phyloP scores from a whole-genome alignment of 495 filamentous ascomycete species.

The Aspergillus bridgeri region DNA sequence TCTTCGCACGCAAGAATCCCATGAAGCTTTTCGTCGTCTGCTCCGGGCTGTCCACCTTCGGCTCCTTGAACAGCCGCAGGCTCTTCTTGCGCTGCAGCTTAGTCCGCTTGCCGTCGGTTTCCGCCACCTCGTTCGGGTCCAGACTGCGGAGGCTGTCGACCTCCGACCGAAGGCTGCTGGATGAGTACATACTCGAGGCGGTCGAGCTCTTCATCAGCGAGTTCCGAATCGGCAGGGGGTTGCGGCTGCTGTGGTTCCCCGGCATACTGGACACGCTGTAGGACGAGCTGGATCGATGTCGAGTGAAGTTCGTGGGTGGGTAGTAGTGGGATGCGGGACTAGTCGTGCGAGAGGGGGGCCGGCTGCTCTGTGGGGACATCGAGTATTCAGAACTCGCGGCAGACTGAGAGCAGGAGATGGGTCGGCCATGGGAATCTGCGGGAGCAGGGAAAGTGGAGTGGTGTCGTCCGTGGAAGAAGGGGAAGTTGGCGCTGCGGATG shows the following conservation, averaged over 20 bases:
- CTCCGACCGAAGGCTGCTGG: conserved; percentile 56
- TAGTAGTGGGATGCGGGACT: conserved; percentile 18
- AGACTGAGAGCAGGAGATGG: conserved; percentile 22
- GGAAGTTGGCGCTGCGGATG: conserved; percentile 27
- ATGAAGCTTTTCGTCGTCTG: conserved; percentile 30
- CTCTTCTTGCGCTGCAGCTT: conserved; percentile 21
- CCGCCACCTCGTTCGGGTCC: conserved; percentile 2
- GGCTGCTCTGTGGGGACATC: conserved; percentile 17
- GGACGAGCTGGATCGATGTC: conserved; percentile 20
- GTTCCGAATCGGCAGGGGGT: conserved; percentile 25
- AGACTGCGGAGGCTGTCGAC: conserved; percentile 52
- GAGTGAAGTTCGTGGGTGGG: conserved; percentile 15
- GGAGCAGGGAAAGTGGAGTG: conserved; percentile 14
- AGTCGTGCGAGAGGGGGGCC: conserved; percentile 24
- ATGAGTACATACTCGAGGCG: conserved; percentile 69
- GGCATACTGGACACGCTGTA: conserved; percentile 28
- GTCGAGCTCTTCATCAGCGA: conserved; percentile 46
- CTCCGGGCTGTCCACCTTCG: conserved; percentile 12
- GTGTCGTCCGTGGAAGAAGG: conserved; percentile 19
- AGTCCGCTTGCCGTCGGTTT: conserved; percentile 9
- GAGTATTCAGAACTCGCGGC: conserved; percentile 18
- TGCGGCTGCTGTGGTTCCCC: conserved; percentile 12
- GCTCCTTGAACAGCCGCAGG: conserved; percentile 11
- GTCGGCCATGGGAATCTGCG: conserved; percentile 17
- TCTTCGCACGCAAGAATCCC: conserved; percentile 34